Evolutionary conservation across 2,329 filamentous ascomycete species (phyloP).

Genomic region (Exophiala phaeomuriformis): DNA sequence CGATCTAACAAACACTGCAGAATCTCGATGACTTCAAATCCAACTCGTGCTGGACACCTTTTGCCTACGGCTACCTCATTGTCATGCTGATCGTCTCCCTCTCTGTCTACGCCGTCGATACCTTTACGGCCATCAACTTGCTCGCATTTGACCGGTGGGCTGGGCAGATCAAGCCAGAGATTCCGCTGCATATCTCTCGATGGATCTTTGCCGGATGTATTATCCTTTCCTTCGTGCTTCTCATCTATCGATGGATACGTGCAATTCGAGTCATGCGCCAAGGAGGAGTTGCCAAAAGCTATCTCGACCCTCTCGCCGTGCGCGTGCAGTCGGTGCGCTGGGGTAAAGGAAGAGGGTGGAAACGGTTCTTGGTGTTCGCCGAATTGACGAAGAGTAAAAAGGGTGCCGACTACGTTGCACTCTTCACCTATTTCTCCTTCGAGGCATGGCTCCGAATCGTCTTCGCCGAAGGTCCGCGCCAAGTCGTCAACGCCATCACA

Average conservation of each 20-base stretch:
- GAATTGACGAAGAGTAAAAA: conserved; percentile 87
- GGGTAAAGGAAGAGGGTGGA: conserved; percentile 69
- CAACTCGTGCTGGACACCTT: conserved; percentile 63
- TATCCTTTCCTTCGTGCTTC: conserved; percentile 77
- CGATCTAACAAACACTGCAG: conserved; percentile 30
- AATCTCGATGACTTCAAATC: conserved; percentile 71
- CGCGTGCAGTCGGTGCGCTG: conserved; percentile 75
- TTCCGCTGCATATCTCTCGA: conserved; percentile 71
- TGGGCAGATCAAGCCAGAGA: conserved; percentile 68
- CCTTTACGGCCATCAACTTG: conserved; percentile 86
- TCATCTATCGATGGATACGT: conserved; percentile 70
- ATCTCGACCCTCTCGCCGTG: conserved; percentile 79
- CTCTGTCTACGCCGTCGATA: conserved; percentile 82
- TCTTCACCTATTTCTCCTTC: conserved; percentile 84
- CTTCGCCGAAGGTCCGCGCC: conserved; percentile 83
- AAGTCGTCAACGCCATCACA: conserved; percentile 83
- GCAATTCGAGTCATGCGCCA: conserved; percentile 74
- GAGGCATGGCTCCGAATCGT: conserved; percentile 81
- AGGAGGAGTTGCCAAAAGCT: conserved; percentile 83
- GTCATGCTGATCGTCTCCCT: conserved; percentile 70
- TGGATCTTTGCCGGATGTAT: conserved; percentile 96
- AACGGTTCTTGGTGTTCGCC: conserved; percentile 84
- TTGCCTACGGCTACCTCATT: conserved; percentile 82
- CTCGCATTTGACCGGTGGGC: conserved; percentile 86
- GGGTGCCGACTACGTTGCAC: conserved; percentile 78